Evolutionary conservation across 257 asterid species (phyloP).

Genomic region (Cordia subcordata): DNA sequence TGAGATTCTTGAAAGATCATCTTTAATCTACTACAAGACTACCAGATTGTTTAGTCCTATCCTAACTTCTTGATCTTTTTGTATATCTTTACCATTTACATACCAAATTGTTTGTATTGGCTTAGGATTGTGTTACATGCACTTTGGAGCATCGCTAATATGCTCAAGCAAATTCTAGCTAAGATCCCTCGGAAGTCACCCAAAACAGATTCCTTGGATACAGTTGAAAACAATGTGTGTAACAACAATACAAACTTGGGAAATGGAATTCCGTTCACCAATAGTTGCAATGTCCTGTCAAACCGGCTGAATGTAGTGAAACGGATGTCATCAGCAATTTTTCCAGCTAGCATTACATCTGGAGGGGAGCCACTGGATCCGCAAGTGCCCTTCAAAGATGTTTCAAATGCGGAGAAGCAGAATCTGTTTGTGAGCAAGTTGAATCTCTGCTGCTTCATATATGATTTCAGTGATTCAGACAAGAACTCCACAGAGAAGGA

Average conservation of each 20-base stretch:
- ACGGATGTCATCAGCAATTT: slow-evolving; percentile 43
- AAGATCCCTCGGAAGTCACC: slow-evolving; percentile 43
- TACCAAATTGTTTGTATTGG: background rate
- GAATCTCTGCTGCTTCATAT: slow-evolving; percentile 36
- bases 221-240: slow-evolving; percentile 30
- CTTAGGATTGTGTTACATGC: slow-evolving; percentile 12
- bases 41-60: background rate
- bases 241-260: slow-evolving; percentile 26
- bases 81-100: background rate
- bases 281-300: slow-evolving; percentile 39
- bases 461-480: slow-evolving; percentile 37
- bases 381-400: slow-evolving; percentile 38
- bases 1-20: background rate
- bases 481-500: slow-evolving; percentile 34
- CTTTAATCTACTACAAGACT: background rate
- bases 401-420: slow-evolving; percentile 37
- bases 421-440: slow-evolving; percentile 36
- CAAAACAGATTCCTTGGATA: slow-evolving; percentile 30
- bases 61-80: too few relatives aligned
- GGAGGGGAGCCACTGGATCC: slow-evolving; percentile 39
- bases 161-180: slow-evolving; percentile 50
- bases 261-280: slow-evolving; percentile 28
- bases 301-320: slow-evolving; percentile 37
- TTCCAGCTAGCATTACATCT: slow-evolving; percentile 38
- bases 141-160: slow-evolving; percentile 30